Base-by-base conservation (phyloP, 2,329 filamentous ascomycete genomes). In the Coniochaeta pulveracea region DNA sequence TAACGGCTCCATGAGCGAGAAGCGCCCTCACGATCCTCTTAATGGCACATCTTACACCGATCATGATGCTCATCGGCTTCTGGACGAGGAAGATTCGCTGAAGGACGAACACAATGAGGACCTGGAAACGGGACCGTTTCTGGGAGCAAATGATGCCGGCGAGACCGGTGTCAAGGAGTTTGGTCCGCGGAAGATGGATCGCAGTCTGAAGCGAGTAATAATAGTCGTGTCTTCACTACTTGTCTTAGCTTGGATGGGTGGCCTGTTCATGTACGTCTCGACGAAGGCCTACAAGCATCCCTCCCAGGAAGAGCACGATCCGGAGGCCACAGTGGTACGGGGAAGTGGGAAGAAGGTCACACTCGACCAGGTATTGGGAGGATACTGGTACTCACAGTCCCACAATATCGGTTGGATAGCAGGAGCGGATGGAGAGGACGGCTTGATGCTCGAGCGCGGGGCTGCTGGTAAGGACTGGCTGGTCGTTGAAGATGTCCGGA, bases 401-500 rank as follows among this genome's bases (percentile, higher is more conserved):
- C 77, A 85, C 40, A 69, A 66, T 19, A 82, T 91, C 40, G 72
- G 71, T 43, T 93, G 85, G 85, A 80, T 91, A 32, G 67, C 71
- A 19, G 81, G 83, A 1, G 71, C 81, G 1, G 63, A 76, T 29
- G 81, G 79, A 10, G 77, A 85, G 50, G 91, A 98, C 51, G 91
- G 91, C 2, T 55, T 96, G 38, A 56, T 98, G 43, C 69, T 98
- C 14, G 82, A 94, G 55, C 68, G 72, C 47, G 76, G 67, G 33
- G 71, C 66, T 1, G 48, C 54, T 6, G 75, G 68, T 5, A 76
- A 84, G 46, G 77, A 80, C 38, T 96, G 80, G 47, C 61, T 98
- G 34, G 73, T 91, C 2, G 84, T 95, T 1, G 82, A 94, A 51
- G 85, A 96, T 54, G 80, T 98, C 34, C 74, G 78, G 37, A 68